phyloP scores from a whole-genome alignment of 2,329 filamentous ascomycete species.

The Pestalotiopsis sp. region DNA sequence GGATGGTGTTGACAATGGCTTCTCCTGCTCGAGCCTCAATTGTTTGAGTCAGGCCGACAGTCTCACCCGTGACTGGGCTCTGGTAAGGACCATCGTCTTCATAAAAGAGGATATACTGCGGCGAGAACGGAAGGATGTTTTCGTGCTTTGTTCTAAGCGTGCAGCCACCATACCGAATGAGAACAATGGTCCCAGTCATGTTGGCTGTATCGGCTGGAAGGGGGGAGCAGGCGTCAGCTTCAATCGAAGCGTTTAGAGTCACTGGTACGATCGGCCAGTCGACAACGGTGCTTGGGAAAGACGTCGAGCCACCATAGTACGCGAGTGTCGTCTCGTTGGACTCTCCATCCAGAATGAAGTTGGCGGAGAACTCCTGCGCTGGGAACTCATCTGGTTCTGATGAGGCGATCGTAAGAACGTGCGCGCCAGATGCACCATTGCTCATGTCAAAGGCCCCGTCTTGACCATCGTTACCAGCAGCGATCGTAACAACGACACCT shows the following conservation, averaged over 20 bases:
- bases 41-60: constrained; percentile 20
- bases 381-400: constrained; percentile 23
- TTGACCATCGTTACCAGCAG: constrained; percentile 24
- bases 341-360: constrained; percentile 23
- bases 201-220: constrained; percentile 22
- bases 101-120: constrained; percentile 36
- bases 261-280: constrained; percentile 29
- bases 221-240: constrained; percentile 27
- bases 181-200: constrained; percentile 20
- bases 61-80: constrained; percentile 19
- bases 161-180: constrained; percentile 23
- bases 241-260: constrained; percentile 26
- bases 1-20: constrained; percentile 32
- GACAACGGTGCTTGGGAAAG: constrained; percentile 26
- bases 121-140: constrained; percentile 33
- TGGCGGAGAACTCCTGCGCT: constrained; percentile 22
- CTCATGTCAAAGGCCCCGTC: constrained; percentile 27
- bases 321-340: constrained; percentile 26
- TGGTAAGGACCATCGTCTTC: constrained; percentile 27
- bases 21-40: constrained; percentile 31
- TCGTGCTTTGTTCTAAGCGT: constrained; percentile 25
- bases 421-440: constrained; percentile 28
- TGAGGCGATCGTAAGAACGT: constrained; percentile 28
- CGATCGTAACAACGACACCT: constrained; percentile 28
- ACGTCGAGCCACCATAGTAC: constrained; percentile 23